Base-by-base conservation (phyloP, 129 eudicot genomes). In the Helianthus annuus region DNA sequence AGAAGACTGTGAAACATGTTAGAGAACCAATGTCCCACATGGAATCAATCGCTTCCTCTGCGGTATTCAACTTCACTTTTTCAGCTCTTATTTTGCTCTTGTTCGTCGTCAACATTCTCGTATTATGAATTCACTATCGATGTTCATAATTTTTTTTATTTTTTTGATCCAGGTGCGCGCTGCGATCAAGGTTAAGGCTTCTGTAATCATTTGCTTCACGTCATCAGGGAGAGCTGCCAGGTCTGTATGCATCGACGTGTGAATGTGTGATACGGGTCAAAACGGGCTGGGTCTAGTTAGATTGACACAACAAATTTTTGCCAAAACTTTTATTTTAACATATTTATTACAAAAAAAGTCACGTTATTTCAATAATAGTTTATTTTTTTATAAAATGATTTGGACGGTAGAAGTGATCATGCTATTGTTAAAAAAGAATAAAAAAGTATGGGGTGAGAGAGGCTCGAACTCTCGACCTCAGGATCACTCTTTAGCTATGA, bases 161-260 rank as follows among this genome's bases (percentile, higher is more conserved):
- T 17, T 34, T 76, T 70, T 74, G 48, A 44, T 74, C 5, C 63
- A 85, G 95, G 95, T 91, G 16, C 95, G 91, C 46, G 95, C 97
- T 57, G 97, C 97, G 78, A 85, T 90, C 69, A 90, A 90, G 79
- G 94, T 87, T 40, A 90, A 90, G 78, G 97, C 95, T 76, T 90
- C 97, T 58, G 89, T 90, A 68, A 90, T 90, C 64, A 85, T 90
- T 51, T 90, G 94, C 57, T 90, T 90, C 79, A 90, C 95, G 69
- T 85, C 91, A 53, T 85, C 95, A 1, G 95, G 95, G 57, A 77
- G 91, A 83, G 89, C 95, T 79, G 97, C 97, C 69, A 85, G 97
- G 95, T 90, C 63, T 51, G 71, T 53, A 39, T 6, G 36, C 48
- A 19, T 0, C 22, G 0, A 19, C 0, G 22, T 0, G 19, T 16